Percentiles rank a stretch among this genome's conserved stretches.
Evolutionary conservation across 192 early-diverging fungal species (phyloP).

Genomic region (Gonapodya sp.): DNA sequence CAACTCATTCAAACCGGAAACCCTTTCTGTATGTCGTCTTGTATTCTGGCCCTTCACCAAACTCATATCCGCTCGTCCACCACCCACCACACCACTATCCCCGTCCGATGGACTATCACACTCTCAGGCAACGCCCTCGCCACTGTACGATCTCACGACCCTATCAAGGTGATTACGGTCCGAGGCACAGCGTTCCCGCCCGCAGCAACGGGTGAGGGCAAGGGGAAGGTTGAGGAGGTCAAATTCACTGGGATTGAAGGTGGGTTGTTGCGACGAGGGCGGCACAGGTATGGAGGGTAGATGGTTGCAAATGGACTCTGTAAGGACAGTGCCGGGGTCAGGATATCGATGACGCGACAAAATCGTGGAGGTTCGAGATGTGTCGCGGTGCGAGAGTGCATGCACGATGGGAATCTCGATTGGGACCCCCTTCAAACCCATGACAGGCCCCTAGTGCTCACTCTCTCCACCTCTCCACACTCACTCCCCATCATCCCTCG

Average conservation of each 20-base stretch:
- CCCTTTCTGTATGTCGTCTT: too few species aligned
- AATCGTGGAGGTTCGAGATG: too few species aligned
- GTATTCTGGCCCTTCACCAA: too few species aligned
- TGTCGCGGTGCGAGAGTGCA: too few species aligned
- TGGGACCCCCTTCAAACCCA: too few species aligned
- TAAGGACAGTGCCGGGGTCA: too few species aligned
- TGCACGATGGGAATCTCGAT: too few species aligned
- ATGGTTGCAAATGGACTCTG: too few species aligned
- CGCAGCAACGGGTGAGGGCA: slow-evolving; percentile 43
- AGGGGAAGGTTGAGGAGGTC: slow-evolving; percentile 59
- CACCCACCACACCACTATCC: not conserved
- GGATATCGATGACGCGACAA: too few species aligned
- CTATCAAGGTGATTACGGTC: slow-evolving; percentile 80
- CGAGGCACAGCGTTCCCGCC: slow-evolving; percentile 80
- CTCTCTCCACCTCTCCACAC: not conserved
- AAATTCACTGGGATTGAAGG: slow-evolving; percentile 44
- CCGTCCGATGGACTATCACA: not conserved
- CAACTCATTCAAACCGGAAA: too few species aligned
- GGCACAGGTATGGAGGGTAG: too few species aligned
- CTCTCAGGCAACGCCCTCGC: slow-evolving; percentile 83
- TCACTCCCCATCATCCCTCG: not conserved
- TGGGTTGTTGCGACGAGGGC: slow-evolving; percentile 9
- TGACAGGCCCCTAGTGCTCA: too few species aligned
- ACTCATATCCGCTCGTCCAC: not conserved
- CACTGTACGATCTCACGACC: slow-evolving; percentile 82